phyloP scores from a whole-genome alignment of 1,284 basidiomycete genomes.

The Coniferiporia sulphurascens region DNA sequence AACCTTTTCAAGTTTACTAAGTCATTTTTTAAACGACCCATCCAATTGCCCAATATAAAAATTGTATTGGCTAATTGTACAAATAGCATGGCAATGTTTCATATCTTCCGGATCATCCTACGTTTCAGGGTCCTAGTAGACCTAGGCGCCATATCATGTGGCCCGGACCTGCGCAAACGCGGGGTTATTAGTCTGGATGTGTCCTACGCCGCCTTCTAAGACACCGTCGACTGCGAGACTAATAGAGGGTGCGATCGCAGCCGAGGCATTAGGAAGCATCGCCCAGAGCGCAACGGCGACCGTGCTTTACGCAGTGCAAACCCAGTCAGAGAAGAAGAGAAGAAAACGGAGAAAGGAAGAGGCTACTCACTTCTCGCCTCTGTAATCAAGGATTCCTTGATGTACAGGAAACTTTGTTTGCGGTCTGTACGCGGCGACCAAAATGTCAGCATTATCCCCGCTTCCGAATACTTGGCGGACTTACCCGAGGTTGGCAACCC shows the following conservation, averaged over 20 bases:
- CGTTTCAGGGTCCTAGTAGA: background rate
- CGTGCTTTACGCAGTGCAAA: conserved; percentile 40
- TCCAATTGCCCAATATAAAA: background rate
- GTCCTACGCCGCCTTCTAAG: conserved; percentile 61
- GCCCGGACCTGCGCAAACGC: background rate
- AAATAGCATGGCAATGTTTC: background rate
- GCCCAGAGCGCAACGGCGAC: conserved; percentile 69
- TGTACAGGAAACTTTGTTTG: conserved; percentile 76
- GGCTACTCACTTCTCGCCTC: conserved; percentile 56
- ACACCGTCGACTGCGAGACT: conserved; percentile 51
- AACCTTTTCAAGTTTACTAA: background rate
- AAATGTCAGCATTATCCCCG: background rate
- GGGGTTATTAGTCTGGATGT: conserved; percentile 55
- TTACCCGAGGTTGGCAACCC: conserved; percentile 66
- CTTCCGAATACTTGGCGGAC: background rate
- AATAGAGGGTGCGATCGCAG: conserved; percentile 43
- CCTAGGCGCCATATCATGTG: background rate
- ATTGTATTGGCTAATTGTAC: background rate
- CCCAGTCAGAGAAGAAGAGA: background rate
- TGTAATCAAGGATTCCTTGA: conserved; percentile 66
- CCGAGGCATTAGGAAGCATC: conserved; percentile 42
- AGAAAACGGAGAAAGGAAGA: background rate
- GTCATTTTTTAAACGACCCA: background rate
- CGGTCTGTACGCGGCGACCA: conserved; percentile 37
- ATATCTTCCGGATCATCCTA: background rate